These are phyloP conservation scores for Talaromyces trachyspermus DNA, from an alignment of 495 filamentous ascomycete genomes.

Conservation along the genomic window DNA sequence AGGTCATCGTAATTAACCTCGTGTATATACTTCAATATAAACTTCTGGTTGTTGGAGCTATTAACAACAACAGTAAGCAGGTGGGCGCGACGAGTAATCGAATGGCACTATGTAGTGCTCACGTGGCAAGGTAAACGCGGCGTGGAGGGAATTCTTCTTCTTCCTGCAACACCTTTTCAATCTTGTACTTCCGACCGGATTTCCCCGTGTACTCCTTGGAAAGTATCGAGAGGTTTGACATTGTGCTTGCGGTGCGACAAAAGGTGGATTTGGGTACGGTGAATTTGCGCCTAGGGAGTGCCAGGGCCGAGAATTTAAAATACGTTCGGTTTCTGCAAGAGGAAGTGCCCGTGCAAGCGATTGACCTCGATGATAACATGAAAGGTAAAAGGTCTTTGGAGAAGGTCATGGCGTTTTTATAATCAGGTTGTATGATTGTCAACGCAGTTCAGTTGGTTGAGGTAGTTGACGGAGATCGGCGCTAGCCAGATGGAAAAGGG, in stretches of 20 bases:
- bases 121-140: slow-evolving; percentile 19
- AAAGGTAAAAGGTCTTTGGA: neutral
- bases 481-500: too few relatives aligned
- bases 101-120: slow-evolving; percentile 9
- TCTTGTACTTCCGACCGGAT: slow-evolving; percentile 27
- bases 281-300: neutral
- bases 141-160: slow-evolving; percentile 13
- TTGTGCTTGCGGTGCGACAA: neutral
- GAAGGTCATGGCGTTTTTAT: slow-evolving; percentile 1
- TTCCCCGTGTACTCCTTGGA: slow-evolving; percentile 9
- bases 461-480: too few relatives aligned
- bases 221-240: neutral
- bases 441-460: too few relatives aligned
- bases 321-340: neutral
- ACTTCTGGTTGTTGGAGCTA: slow-evolving; percentile 30
- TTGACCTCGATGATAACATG: neutral
- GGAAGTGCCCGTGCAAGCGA: neutral
- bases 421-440: too few relatives aligned
- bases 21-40: slow-evolving; percentile 35
- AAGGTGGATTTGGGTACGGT: neutral
- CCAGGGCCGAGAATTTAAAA: neutral
- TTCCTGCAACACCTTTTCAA: slow-evolving; percentile 24
- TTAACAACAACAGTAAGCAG: slow-evolving; percentile 12
- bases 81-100: slow-evolving; percentile 3
- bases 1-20: slow-evolving; percentile 32